These are phyloP conservation scores for Neonectria faginata DNA, from an alignment of 2,329 filamentous ascomycete species.

Conservation along the genomic window DNA sequence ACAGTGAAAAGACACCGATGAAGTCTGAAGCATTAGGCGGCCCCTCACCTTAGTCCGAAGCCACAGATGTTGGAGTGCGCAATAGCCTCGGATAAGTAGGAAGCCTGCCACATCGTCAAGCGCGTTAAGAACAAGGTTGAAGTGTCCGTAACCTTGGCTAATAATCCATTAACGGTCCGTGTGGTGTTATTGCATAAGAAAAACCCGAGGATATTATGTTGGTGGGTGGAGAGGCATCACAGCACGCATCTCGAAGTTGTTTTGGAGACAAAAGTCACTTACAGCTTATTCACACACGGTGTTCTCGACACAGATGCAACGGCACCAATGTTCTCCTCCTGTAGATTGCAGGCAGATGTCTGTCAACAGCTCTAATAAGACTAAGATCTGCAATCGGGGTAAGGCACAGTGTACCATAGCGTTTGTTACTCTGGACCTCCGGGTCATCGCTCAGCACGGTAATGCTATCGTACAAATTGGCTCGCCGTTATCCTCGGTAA, in stretches of 20 bases:
- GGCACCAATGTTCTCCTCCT: neutral
- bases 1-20: neutral
- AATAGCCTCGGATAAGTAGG: constrained; percentile 6
- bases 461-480: neutral
- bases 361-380: neutral
- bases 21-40: neutral
- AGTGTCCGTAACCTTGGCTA: constrained; percentile 3
- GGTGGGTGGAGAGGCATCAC: neutral
- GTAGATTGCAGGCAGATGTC: neutral
- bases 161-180: neutral
- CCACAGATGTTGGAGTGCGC: neutral
- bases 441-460: neutral
- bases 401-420: neutral
- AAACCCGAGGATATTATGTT: too few relatives aligned
- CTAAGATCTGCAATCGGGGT: neutral
- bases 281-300: neutral
- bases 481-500: constrained; percentile 16
- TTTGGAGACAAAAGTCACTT: too few relatives aligned
- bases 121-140: neutral
- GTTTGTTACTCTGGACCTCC: neutral
- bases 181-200: neutral
- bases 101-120: neutral
- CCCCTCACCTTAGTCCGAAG: neutral
- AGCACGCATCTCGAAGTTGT: too few relatives aligned
- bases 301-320: neutral